Evolutionary conservation across 441 rosid species (phyloP).

Genomic region (Brassica hybrid): DNA sequence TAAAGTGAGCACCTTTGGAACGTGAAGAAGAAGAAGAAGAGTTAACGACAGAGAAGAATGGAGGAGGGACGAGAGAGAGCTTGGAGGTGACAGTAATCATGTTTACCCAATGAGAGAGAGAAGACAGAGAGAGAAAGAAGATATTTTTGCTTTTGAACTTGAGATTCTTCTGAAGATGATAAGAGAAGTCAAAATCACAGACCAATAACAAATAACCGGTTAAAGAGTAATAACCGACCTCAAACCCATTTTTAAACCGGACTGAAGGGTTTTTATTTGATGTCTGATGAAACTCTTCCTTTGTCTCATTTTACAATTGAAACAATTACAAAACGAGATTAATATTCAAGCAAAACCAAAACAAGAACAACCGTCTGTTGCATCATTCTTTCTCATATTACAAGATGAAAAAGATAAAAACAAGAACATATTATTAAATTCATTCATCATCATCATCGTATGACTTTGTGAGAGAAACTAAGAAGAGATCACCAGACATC

Average conservation of each 20-base stretch:
- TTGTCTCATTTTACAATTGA: neutral
- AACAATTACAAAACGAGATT: neutral
- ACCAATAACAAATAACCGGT: slow-evolving; percentile 23
- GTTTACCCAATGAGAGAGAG: slow-evolving; percentile 23
- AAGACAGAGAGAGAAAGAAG: neutral
- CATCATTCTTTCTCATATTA: slow-evolving; percentile 33
- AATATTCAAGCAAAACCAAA: slow-evolving; percentile 18
- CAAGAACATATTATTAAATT: slow-evolving; percentile 19
- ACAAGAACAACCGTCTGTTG: slow-evolving; percentile 31
- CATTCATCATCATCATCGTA: slow-evolving; percentile 29
- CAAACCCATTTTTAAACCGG: slow-evolving; percentile 17
- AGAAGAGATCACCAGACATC: slow-evolving; percentile 76
- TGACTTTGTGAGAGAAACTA: slow-evolving; percentile 12
- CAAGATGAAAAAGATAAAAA: neutral
- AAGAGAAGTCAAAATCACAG: slow-evolving; percentile 16
- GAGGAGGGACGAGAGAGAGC: slow-evolving; percentile 43
- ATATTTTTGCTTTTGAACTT: slow-evolving; percentile 25
- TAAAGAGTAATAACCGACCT: slow-evolving; percentile 9
- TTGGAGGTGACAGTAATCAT: slow-evolving; percentile 51
- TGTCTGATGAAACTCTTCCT: neutral
- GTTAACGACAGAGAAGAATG: slow-evolving; percentile 47
- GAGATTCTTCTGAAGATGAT: slow-evolving; percentile 4
- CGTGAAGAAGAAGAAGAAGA: slow-evolving; percentile 52
- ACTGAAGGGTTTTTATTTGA: neutral
- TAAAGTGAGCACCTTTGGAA: slow-evolving; percentile 48